Base-by-base conservation (phyloP, 805 yeast genomes). In the Schwanniomyces yamadae region DNA sequence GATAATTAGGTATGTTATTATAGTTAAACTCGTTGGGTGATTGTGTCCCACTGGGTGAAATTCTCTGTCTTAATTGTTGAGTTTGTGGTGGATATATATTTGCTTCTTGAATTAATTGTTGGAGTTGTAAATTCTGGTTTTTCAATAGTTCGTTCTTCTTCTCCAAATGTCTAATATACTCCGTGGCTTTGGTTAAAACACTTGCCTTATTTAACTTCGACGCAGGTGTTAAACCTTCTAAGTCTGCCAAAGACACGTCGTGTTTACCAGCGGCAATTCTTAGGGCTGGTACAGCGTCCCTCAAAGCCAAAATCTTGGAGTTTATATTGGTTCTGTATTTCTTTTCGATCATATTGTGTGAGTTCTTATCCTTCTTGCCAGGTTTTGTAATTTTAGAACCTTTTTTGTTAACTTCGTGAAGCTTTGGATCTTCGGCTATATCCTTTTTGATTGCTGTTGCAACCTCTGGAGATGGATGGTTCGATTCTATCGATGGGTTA, bases 281-380 rank as follows among this genome's bases (percentile, higher is more conserved):
- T 34, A 86, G 66, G 3, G 93, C 63, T 3, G 95, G 95, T 12
- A 86, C 95, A 3, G 87, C 82, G 47, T 84, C 84, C 52, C 88
- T 68, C 21, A 85, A 70, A 28, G 80, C 82, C 22, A 75, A 46
- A 31, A 85, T 84, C 55, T 80, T 82, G 36, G 82, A 69, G 50
- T 84, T 85, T 46, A 85, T 82, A 51, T 85, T 84, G 14, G 85
- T 81, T 47, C 95, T 61, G 59, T 86, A 86, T 52, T 83, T 80
- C 61, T 84, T 84, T 54, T 86, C 95, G 46, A 85, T 81, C 69
- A 83, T 78, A 52, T 84, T 85, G 60, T 85, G 95, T 6, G 86
- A 74, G 1, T 80, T 69, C 58, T 82, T 74, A 37, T 73, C 76
- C 55, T 78, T 79, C 40, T 67, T 68, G 42, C 63, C 69, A 4